Evolutionary conservation across 306 rosid species (phyloP), one percentile per base, ranked within the genome.

Genomic region (Casuarina cunninghamiana): DNA sequence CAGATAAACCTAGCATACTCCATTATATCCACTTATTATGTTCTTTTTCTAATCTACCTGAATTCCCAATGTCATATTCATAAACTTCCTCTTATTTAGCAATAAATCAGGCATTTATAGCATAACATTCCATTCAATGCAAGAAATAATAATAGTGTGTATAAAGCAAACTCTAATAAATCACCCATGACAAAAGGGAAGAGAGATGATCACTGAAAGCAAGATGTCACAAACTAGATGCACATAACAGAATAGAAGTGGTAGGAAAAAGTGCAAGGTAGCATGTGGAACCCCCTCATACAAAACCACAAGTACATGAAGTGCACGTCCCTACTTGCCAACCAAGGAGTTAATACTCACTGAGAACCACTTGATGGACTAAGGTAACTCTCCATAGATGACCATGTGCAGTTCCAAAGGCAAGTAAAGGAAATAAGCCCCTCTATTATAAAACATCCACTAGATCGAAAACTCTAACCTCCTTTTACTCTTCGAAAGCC

Each of bases 401-500:
- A 63, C 21, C 69, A 63, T 63, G 13, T 12, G 69, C 49, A 42
- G 50, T 67, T 67, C 10, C 3, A 67, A 17, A 65, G 21, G 6
- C 4, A 67, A 38, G 32, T 16, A 38, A 17, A 67, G 42, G 15
- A 67, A 67, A 67, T 42, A 6, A 41, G 7, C 21, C 7, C n/a
- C 49, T 15, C 42, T 10, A 73, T 74, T 70, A 66, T 38, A 51
- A 78, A 53, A 70, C 19, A 10, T 54, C 53, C 50, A 49, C 48
- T 7, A 2, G 48, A 57, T n/a, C 60, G 57, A 5, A 78, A 74
- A 63, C 53, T 41, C 77, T 75, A 71, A 94, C 98, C 98, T 89
- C 97, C 98, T 89, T 89, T 94, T 53, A 87, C 93, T 87, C 98
- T 92, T 77, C 98, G 84, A 79, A 94, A 92, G 43, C 98, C 96